Conservation (phyloP, 2,329 filamentous ascomycete species). For the Arachnopeziza araneosa region DNA sequence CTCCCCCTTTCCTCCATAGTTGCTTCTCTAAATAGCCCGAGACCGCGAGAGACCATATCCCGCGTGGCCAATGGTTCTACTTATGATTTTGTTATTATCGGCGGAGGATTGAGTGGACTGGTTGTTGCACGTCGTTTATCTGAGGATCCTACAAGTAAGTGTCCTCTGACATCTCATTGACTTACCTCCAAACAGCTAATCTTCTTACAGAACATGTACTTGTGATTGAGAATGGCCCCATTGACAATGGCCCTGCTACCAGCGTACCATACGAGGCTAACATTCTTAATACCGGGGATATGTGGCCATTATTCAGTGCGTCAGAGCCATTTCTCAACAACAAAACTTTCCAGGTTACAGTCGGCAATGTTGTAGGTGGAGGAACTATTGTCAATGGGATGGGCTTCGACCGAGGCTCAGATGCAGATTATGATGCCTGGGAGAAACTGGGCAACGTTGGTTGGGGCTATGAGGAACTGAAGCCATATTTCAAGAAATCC, state of each 20-base stretch:
- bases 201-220: neutral
- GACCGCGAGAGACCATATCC: neutral
- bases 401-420: conserved; percentile 17
- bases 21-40: neutral
- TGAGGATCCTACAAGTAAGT: conserved; percentile 25
- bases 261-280: neutral
- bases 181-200: conserved; percentile 32
- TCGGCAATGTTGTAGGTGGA: conserved; percentile 16
- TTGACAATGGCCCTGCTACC: neutral
- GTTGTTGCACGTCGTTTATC: conserved; percentile 36
- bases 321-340: conserved; percentile 6
- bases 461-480: conserved; percentile 35
- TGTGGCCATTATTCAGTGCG: neutral
- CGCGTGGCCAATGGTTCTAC: neutral
- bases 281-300: neutral
- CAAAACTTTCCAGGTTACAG: conserved; percentile 10
- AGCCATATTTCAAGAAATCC: conserved; percentile 38
- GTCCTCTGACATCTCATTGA: conserved; percentile 30
- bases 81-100: conserved; percentile 36
- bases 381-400: conserved; percentile 2
- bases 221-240: neutral
- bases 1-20: neutral
- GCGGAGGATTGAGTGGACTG: conserved; percentile 38
- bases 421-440: conserved; percentile 12
- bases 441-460: conserved; percentile 16